These are phyloP conservation scores for Chrysosporium queenslandicum DNA, from an alignment of 2,329 filamentous ascomycete species.

Conservation along the genomic window DNA sequence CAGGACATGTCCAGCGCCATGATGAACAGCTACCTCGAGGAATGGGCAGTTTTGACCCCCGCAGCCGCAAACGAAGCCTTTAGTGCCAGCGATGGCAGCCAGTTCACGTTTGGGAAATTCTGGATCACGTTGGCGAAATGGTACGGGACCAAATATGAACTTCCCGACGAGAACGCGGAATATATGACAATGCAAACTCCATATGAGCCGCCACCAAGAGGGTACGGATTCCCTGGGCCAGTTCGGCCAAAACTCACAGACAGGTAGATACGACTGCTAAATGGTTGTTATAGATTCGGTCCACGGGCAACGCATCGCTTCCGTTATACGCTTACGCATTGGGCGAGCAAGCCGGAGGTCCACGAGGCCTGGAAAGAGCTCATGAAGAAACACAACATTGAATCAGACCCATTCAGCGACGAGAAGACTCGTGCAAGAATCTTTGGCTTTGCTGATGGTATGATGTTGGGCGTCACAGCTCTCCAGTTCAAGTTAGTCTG, in stretches of 20 bases:
- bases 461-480: constrained; percentile 25
- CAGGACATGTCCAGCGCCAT: constrained; percentile 19
- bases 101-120: constrained; percentile 22
- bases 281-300: constrained; percentile 31
- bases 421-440: constrained; percentile 34
- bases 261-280: background rate
- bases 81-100: constrained; percentile 23
- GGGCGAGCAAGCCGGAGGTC: constrained; percentile 39
- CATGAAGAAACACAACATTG: constrained; percentile 33
- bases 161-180: constrained; percentile 14
- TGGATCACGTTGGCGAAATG: constrained; percentile 23
- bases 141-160: constrained; percentile 21
- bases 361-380: constrained; percentile 40
- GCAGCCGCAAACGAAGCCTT: constrained; percentile 22
- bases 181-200: constrained; percentile 11
- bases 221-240: constrained; percentile 16
- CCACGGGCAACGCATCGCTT: constrained; percentile 32
- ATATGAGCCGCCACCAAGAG: constrained; percentile 16
- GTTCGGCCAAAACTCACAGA: no score
- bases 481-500: constrained; percentile 26
- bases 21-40: constrained; percentile 22
- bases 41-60: constrained; percentile 24
- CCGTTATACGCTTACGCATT: constrained; percentile 37
- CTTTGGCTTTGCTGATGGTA: constrained; percentile 39
- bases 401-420: constrained; percentile 32